Conservation (phyloP, 1,284 basidiomycete genomes). For the Rhodotorula mucilaginosa region DNA sequence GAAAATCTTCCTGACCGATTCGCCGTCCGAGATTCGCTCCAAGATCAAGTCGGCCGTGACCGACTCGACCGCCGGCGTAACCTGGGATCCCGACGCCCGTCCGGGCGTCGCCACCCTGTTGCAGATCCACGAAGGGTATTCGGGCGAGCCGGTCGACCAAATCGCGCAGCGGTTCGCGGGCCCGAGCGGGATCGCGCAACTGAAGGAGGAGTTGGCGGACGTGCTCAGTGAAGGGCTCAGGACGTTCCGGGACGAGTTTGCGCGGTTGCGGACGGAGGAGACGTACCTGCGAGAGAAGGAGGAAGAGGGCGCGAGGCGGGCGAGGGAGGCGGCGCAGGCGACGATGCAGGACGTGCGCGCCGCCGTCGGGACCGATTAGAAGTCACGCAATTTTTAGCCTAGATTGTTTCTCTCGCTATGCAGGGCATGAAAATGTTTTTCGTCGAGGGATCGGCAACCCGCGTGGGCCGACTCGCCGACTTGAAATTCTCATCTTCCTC, state of each 20-base stretch:
- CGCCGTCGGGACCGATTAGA: conserved; percentile 57
- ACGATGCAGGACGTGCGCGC: conserved; percentile 69
- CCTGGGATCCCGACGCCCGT: conserved; percentile 71
- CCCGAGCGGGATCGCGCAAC: conserved; percentile 60
- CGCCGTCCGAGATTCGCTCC: conserved; percentile 58
- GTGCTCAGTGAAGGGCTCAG: conserved; percentile 69
- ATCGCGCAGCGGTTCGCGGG: conserved; percentile 58
- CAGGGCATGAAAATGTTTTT: background rate
- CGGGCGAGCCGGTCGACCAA: conserved; percentile 55
- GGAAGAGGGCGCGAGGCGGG: conserved; percentile 62
- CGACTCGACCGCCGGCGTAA: conserved; percentile 69
- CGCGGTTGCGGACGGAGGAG: conserved; percentile 61
- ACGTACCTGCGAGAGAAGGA: conserved; percentile 66
- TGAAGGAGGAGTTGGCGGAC: conserved; percentile 73
- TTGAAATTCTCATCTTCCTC: background rate
- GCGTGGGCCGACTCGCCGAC: background rate
- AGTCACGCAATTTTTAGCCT: too few species aligned
- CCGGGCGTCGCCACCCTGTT: conserved; percentile 83
- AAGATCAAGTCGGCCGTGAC: conserved; percentile 84
- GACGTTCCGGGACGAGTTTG: conserved; percentile 68
- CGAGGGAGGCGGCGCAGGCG: conserved; percentile 59
- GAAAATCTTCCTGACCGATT: conserved; percentile 81
- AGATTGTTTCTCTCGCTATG: too few species aligned
- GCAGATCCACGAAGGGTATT: conserved; percentile 62
- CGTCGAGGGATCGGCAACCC: background rate